Conservation (phyloP, 768 basidiomycete genomes). For the Macrolepiota fuliginosa region DNA sequence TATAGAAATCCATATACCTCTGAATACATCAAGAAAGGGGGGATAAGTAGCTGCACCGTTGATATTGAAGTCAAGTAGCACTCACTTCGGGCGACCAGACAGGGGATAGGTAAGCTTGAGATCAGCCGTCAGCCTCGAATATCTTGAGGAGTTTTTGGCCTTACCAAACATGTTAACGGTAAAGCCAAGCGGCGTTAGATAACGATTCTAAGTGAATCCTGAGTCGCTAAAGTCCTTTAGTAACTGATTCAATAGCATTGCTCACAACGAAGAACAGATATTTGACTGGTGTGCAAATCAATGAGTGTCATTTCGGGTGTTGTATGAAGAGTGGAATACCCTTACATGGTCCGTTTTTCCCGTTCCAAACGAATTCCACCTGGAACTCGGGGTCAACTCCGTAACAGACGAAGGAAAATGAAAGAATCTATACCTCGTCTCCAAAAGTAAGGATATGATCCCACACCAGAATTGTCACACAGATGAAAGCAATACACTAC, state of each 20-base stretch:
- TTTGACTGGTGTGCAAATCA: constrained; percentile 29
- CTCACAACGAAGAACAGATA: constrained; percentile 42
- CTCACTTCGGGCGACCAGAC: constrained; percentile 36
- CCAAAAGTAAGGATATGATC: constrained; percentile 53
- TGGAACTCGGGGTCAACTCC: neutral
- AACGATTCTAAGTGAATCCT: constrained; percentile 48
- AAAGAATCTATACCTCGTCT: constrained; percentile 28
- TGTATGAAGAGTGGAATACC: neutral
- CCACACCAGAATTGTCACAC: constrained; percentile 51
- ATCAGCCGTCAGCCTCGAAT: neutral
- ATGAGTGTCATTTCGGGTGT: neutral
- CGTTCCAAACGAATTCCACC: constrained; percentile 53
- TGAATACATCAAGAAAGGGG: neutral
- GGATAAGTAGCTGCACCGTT: neutral
- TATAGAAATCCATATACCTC: constrained; percentile 2
- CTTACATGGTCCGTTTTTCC: constrained; percentile 43
- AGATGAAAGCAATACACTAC: constrained; percentile 50
- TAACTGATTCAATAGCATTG: neutral
- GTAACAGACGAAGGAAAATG: neutral
- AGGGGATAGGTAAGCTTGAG: constrained; percentile 39
- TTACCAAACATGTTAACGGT: constrained; percentile 51
- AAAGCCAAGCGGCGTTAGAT: constrained; percentile 61
- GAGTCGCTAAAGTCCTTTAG: neutral
- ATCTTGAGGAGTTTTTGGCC: neutral
- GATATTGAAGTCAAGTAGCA: neutral